Evolutionary conservation across 2,329 filamentous ascomycete species (phyloP).

Genomic region (Talaromyces sp.): DNA sequence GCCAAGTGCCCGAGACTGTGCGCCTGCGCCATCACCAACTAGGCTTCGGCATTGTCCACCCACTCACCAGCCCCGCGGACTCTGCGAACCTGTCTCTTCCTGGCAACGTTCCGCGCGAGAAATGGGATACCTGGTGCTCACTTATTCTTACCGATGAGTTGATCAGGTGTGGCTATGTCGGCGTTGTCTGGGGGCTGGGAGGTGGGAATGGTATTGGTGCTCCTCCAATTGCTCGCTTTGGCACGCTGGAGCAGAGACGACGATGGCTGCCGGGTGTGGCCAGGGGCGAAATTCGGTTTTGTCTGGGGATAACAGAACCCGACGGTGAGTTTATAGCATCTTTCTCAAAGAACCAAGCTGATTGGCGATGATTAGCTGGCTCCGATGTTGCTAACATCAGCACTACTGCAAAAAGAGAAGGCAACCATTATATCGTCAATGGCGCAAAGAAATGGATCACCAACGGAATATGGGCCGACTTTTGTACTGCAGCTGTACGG

Average conservation of each 20-base stretch:
- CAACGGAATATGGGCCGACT: slow-evolving; percentile 55
- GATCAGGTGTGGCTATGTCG: slow-evolving; percentile 50
- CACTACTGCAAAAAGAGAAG: slow-evolving; percentile 53
- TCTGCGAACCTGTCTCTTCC: slow-evolving; percentile 35
- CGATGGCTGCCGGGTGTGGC: slow-evolving; percentile 57
- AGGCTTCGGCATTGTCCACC: slow-evolving; percentile 34
- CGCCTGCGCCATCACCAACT: slow-evolving; percentile 33
- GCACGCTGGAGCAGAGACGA: slow-evolving; percentile 54
- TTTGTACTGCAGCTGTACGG: slow-evolving; percentile 58
- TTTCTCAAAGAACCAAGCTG: neutral
- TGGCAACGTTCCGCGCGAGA: slow-evolving; percentile 41
- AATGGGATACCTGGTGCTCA: slow-evolving; percentile 54
- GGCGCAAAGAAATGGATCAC: slow-evolving; percentile 67
- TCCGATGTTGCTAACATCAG: slow-evolving; percentile 61
- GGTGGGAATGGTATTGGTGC: slow-evolving; percentile 59
- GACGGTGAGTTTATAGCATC: slow-evolving; percentile 34
- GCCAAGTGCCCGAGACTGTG: slow-evolving; percentile 44
- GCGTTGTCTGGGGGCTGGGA: slow-evolving; percentile 53
- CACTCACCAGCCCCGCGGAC: slow-evolving; percentile 33
- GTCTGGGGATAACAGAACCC: slow-evolving; percentile 61
- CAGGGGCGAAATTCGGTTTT: slow-evolving; percentile 55
- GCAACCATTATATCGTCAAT: slow-evolving; percentile 56
- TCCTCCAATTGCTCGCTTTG: slow-evolving; percentile 60
- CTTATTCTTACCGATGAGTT: slow-evolving; percentile 54
- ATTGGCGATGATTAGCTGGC: slow-evolving; percentile 35